Base-by-base conservation (phyloP, 768 basidiomycete genomes). In the Coprinopsis sp. region DNA sequence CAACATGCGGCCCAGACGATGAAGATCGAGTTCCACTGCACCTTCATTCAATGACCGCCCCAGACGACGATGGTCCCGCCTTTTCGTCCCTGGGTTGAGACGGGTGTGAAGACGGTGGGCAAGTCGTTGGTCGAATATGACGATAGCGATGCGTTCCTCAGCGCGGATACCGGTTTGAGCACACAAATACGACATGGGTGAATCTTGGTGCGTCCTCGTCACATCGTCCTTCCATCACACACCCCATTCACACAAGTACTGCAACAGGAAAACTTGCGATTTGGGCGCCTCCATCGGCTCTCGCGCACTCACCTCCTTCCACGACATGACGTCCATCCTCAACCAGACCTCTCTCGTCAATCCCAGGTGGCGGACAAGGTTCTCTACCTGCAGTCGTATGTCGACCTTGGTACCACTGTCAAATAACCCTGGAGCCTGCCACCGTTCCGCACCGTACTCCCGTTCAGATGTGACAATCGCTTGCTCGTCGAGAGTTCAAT, bases 41-140 rank as follows among this genome's bases (percentile, higher is more conserved):
- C 61, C 68, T 99, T 11, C 86, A 96, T 64, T 96, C 94, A 91
- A n/a, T 98, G 19, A 94, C 94, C 0, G 71, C 78, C 6, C 85
- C 91, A 1, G 94, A 95, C 67, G 98, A 97, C 65, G 89, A 84
- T 57, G 95, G 96, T 0, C 84, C 90, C 14, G 77, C 97, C 24
- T 98, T 98, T 66, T 95, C 92, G 1, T 93, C 92, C 0, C 85
- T 91, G 96, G 0, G 77, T 91, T 49, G 85, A 90, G 23, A 95
- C 98, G 89, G 95, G 89, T n/a, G 92, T 98, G 2, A 96, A 96
- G 4, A 87, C 82, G 0, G 76, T 96, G 27, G 93, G 95, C 2
- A 66, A 74, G 18, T 63, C 12, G 69, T n/a, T 97, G 6, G 61
- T 70, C 14, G 68, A 79, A 0, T 97, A 97, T 56, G 81, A 87